Conservation (phyloP, 257 asterid species). For the Petunia secreta region DNA sequence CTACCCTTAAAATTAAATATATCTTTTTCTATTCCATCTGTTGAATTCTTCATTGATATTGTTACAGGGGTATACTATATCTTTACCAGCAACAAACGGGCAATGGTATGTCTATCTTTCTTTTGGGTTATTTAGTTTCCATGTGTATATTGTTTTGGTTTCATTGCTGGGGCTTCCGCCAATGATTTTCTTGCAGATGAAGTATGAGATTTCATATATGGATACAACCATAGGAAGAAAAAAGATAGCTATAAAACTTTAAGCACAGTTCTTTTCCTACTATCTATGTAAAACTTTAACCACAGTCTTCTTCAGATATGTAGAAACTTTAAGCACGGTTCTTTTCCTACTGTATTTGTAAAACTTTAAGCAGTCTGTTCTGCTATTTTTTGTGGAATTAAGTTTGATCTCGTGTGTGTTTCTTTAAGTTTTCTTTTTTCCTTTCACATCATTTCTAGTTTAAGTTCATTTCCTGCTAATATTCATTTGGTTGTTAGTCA, state of each 20-base stretch:
- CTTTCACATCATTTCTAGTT: background rate
- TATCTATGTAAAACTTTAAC: background rate
- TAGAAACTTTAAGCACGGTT: conserved; percentile 1
- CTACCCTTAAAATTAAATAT: conserved; percentile 22
- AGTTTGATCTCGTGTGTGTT: background rate
- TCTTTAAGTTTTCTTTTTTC: conserved; percentile 9
- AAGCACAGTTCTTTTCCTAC: background rate
- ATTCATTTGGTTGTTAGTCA: conserved; percentile 1
- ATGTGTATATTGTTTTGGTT: background rate
- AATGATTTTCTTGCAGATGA: conserved; percentile 1
- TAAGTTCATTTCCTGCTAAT: conserved; percentile 1
- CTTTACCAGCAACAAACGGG: conserved; percentile 76
- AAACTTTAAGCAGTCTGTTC: conserved; percentile 6
- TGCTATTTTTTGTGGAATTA: conserved; percentile 21
- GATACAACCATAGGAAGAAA: conserved; percentile 4
- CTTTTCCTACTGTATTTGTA: background rate
- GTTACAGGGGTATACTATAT: conserved; percentile 76
- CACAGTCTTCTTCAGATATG: background rate
- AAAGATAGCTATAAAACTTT: background rate
- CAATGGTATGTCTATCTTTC: conserved; percentile 57
- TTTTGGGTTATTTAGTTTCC: background rate
- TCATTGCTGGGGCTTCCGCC: background rate
- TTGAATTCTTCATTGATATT: conserved; percentile 34
- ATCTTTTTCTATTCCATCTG: conserved; percentile 21
- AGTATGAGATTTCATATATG: conserved; percentile 15